Conservation (phyloP, 768 basidiomycete species). For the Lactifluus echinatus region DNA sequence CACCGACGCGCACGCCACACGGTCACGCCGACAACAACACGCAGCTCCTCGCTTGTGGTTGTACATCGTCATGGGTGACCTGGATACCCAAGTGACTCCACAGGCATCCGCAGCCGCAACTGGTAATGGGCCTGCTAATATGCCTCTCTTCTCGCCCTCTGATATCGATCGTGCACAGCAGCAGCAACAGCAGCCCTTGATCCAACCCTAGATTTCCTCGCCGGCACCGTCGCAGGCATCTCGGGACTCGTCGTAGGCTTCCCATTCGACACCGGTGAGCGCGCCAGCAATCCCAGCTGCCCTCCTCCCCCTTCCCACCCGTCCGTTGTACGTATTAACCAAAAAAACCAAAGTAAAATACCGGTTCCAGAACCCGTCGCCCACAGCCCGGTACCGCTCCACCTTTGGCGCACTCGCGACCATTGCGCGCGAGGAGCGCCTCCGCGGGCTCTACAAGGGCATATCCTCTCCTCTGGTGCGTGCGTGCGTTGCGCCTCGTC, state of each 20-base stretch:
- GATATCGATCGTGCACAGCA: no score
- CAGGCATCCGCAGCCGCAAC: no score
- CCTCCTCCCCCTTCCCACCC: background rate
- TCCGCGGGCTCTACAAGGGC: conserved; percentile 66
- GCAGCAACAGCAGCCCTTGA: conserved; percentile 36
- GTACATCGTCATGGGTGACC: no score
- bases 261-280: conserved; percentile 29
- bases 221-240: conserved; percentile 59
- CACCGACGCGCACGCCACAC: no score
- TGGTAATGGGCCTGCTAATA: no score
- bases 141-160: no score
- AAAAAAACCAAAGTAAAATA: conserved; percentile 63
- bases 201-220: conserved; percentile 68
- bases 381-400: conserved; percentile 49
- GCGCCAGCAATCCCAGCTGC: background rate
- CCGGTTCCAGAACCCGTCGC: conserved; percentile 60
- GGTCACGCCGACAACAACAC: no score
- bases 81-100: no score
- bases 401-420: conserved; percentile 57
- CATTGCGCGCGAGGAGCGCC: conserved; percentile 61
- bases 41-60: no score
- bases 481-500: conserved; percentile 30
- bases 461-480: conserved; percentile 75
- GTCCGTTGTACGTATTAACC: no score
- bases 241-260: conserved; percentile 27